Evolutionary conservation across 164 flowering plant species (phyloP), one percentile per base, ranked within the genome.

Genomic region (Protea cynaroides): DNA sequence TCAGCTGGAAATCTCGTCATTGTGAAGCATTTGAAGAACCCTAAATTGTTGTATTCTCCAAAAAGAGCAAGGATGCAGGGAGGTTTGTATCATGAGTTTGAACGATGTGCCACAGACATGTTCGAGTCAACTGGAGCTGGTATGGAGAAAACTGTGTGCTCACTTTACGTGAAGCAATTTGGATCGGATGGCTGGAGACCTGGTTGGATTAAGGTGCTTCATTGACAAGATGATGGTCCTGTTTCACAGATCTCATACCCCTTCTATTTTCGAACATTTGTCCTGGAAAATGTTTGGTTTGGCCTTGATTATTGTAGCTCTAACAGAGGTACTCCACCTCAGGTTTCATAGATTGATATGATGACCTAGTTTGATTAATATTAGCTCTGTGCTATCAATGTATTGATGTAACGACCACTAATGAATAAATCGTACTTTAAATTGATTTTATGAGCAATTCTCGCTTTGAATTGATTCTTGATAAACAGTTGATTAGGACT

Each of bases 141-240:
- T 65, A 64, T 72, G 75, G 22, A 22, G 25, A 8, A 38, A 25
- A 59, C 14, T 12, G 75, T 67, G 8, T 72, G 68, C 22, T 58
- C 46, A 9, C 75, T 72, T 15, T 72, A 58, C 38, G 13, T 67
- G 4, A 58, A 63, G 50, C 54, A 51, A 12, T 19, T 61, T 9
- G 70, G 74, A n/a, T 10, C 47, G 61, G 46, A 29, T 65, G n/a
- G n/a, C n/a, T n/a, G n/a, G n/a, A n/a, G n/a, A n/a, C 73, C 67
- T 24, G 66, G 74, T 14, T 71, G 74, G 74, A 65, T 66, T 19
- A 72, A 63, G 56, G 75, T 67, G 25, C 71, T 72, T 23, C 67
- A 10, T 36, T 54, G 23, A n/a, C 43, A n/a, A 25, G 49, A 58
- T 13, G 40, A 54, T 51, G 58, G 62, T 50, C n/a, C 51, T 24